These are phyloP conservation scores for Ceratocystis destructans DNA, from an alignment of 2,329 filamentous ascomycete genomes.

Conservation along the genomic window DNA sequence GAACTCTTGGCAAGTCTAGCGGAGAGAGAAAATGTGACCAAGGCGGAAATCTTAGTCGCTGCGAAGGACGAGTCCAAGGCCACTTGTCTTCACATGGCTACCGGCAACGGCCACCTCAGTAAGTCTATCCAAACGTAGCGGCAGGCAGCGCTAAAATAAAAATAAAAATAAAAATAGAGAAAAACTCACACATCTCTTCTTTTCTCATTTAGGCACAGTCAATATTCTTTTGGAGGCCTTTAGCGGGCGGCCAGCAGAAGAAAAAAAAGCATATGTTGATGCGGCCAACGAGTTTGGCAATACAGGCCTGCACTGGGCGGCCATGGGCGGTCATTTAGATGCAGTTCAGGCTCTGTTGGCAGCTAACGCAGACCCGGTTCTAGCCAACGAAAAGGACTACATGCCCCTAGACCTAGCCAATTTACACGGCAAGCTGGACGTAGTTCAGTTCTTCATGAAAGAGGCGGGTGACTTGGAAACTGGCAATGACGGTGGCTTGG, in stretches of 20 bases:
- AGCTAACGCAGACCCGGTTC: slow-evolving; percentile 60
- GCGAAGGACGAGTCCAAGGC: slow-evolving; percentile 63
- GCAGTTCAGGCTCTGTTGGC: slow-evolving; percentile 60
- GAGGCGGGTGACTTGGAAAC: slow-evolving; percentile 36
- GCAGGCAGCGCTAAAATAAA: background rate
- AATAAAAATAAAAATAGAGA: background rate
- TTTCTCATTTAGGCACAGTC: slow-evolving; percentile 30
- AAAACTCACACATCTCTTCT: slow-evolving; percentile 3
- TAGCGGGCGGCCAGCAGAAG: slow-evolving; percentile 27
- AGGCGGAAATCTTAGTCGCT: slow-evolving; percentile 51
- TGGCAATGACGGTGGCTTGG: slow-evolving; percentile 26
- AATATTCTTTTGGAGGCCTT: slow-evolving; percentile 33
- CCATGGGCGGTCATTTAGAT: slow-evolving; percentile 72
- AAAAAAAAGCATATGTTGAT: slow-evolving; percentile 45
- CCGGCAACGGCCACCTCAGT: slow-evolving; percentile 80
- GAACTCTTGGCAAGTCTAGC: slow-evolving; percentile 45
- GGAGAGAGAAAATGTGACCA: slow-evolving; percentile 43
- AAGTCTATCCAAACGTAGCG: slow-evolving; percentile 23
- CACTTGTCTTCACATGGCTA: slow-evolving; percentile 81
- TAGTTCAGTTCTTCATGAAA: slow-evolving; percentile 48
- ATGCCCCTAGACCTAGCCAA: slow-evolving; percentile 64
- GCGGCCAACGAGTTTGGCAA: slow-evolving; percentile 69
- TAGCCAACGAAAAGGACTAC: slow-evolving; percentile 74
- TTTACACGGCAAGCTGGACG: slow-evolving; percentile 51
- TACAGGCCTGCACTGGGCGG: slow-evolving; percentile 87